phyloP scores from a whole-genome alignment of 768 basidiomycete species.

The Austroboletus eburneus region DNA sequence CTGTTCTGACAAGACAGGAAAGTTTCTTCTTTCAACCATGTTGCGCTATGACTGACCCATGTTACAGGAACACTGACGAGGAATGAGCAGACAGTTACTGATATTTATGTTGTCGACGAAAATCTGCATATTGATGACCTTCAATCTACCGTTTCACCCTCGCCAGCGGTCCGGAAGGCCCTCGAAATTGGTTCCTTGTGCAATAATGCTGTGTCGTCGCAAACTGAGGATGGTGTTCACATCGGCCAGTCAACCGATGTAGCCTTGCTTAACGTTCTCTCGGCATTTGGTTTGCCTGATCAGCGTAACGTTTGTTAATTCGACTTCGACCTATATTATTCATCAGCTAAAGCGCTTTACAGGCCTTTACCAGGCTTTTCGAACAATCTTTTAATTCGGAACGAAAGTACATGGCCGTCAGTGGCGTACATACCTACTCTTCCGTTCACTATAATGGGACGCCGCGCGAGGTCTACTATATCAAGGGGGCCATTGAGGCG shows the following conservation, averaged over 20 bases:
- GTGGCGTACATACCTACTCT: slow-evolving; percentile 54
- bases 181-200: slow-evolving; percentile 84
- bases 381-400: slow-evolving; percentile 94
- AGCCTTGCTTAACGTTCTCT: slow-evolving; percentile 78
- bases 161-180: slow-evolving; percentile 67
- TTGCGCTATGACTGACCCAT: slow-evolving; percentile 1
- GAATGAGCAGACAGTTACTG: slow-evolving; percentile 93
- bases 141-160: slow-evolving; percentile 45
- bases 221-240: slow-evolving; percentile 65
- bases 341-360: slow-evolving; percentile 4
- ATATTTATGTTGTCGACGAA: slow-evolving; percentile 87
- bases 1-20: slow-evolving; percentile 95
- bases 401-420: slow-evolving; percentile 89
- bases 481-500: slow-evolving; percentile 89
- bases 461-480: slow-evolving; percentile 75
- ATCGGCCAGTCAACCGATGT: slow-evolving; percentile 94
- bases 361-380: slow-evolving; percentile 67
- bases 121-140: slow-evolving; percentile 52
- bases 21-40: slow-evolving; percentile 8
- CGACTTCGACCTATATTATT: background rate
- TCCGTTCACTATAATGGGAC: slow-evolving; percentile 27
- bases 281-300: slow-evolving; percentile 63
- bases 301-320: slow-evolving; percentile 55
- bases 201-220: slow-evolving; percentile 71
- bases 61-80: slow-evolving; percentile 78